Conservation (phyloP, 768 basidiomycete species). For the Agaricus subrufescens region DNA sequence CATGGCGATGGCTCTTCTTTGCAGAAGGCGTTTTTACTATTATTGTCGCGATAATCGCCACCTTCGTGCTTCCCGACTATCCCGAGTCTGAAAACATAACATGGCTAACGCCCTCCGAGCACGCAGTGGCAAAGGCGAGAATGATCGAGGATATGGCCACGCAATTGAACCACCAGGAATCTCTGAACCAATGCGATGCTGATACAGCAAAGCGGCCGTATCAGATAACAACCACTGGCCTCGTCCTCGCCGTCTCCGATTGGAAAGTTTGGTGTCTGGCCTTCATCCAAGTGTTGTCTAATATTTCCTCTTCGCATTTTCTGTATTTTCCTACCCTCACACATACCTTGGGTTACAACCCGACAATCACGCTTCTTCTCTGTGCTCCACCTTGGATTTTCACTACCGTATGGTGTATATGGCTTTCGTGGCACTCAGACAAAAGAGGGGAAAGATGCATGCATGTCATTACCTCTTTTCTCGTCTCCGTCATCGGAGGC, state of each 20-base stretch:
- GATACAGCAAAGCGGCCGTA: too few species aligned
- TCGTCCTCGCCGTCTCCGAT: constrained; percentile 59
- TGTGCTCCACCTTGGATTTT: constrained; percentile 60
- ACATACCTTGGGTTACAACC: constrained; percentile 60
- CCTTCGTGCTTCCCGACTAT: constrained; percentile 72
- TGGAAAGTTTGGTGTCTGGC: constrained; percentile 68
- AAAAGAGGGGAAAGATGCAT: constrained; percentile 62
- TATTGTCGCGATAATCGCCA: constrained; percentile 40
- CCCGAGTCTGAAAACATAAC: constrained; percentile 40
- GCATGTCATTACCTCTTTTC: constrained; percentile 52
- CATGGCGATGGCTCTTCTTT: constrained; percentile 79
- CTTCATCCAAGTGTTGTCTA: constrained; percentile 29
- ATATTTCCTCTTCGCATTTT: constrained; percentile 60
- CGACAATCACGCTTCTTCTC: constrained; percentile 57
- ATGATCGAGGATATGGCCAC: constrained; percentile 51
- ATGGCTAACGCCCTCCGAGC: constrained; percentile 57
- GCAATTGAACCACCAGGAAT: not conserved
- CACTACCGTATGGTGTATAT: constrained; percentile 52
- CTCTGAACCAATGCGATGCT: constrained; percentile 13
- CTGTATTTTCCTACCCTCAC: constrained; percentile 73
- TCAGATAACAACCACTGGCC: constrained; percentile 25
- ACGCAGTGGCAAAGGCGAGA: constrained; percentile 49
- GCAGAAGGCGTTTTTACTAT: constrained; percentile 61
- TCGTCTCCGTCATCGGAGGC: constrained; percentile 64
- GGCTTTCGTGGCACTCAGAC: constrained; percentile 68